Conservation (phyloP, 2,329 filamentous ascomycete genomes). For the Penicillium sp. region DNA sequence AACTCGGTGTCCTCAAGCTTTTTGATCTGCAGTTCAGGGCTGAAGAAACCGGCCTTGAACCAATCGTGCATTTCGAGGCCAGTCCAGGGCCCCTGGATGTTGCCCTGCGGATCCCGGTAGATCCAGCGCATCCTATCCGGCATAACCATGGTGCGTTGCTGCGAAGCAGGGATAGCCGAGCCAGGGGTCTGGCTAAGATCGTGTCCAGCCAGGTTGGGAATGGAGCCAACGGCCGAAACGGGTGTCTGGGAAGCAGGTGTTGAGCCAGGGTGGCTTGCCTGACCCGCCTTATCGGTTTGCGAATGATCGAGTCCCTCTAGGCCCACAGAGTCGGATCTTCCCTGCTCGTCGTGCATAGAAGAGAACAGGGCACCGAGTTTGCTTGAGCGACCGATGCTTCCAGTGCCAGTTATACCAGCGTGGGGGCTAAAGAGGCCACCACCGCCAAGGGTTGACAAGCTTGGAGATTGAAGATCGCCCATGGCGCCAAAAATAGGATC, state of each 20-base stretch:
- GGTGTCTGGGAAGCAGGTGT: slow-evolving; percentile 37
- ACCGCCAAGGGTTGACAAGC: slow-evolving; percentile 38
- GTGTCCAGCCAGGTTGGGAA: slow-evolving; percentile 30
- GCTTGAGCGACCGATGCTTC: slow-evolving; percentile 69
- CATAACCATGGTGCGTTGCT: slow-evolving; percentile 94
- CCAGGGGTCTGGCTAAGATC: slow-evolving; percentile 37
- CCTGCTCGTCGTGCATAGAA: slow-evolving; percentile 62
- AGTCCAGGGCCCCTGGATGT: slow-evolving; percentile 90
- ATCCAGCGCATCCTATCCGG: slow-evolving; percentile 98
- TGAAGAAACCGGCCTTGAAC: slow-evolving; percentile 99
- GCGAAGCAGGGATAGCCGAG: slow-evolving; percentile 63
- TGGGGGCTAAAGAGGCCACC: slow-evolving; percentile 62
- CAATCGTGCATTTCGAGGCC: slow-evolving; percentile 99
- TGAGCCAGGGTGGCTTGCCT: slow-evolving; percentile 28
- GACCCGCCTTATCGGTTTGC: slow-evolving; percentile 30
- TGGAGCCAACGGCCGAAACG: slow-evolving; percentile 35
- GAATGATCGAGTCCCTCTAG: slow-evolving; percentile 48
- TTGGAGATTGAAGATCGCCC: slow-evolving; percentile 64
- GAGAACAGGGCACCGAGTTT: slow-evolving; percentile 88
- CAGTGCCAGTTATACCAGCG: slow-evolving; percentile 52
- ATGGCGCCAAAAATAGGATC: slow-evolving; percentile 69
- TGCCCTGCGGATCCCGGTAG: slow-evolving; percentile 89
- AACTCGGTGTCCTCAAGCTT: slow-evolving; percentile 92
- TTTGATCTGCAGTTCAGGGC: slow-evolving; percentile 87
- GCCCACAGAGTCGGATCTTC: slow-evolving; percentile 59